These are phyloP conservation scores for Plasmodium malariae DNA, from an alignment of 169 alveolate species.

Conservation along the genomic window DNA sequence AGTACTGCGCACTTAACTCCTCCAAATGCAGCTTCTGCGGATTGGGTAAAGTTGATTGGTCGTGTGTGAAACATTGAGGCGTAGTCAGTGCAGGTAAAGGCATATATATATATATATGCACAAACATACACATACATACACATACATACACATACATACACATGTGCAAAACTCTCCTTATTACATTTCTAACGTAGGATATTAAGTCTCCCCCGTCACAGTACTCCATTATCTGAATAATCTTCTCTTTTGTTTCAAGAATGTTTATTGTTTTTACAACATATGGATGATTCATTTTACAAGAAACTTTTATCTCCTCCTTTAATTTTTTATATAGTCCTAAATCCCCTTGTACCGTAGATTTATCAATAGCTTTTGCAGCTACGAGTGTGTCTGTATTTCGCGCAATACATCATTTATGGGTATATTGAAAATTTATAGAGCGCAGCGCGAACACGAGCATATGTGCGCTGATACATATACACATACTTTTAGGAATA, in stretches of 20 bases:
- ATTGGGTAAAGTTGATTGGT: too few relatives aligned
- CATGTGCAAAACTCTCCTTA: slow-evolving; percentile 17
- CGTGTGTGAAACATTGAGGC: slow-evolving; percentile 82
- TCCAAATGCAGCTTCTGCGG: slow-evolving; percentile 68
- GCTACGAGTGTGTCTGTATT: too few relatives aligned
- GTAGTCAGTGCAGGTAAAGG: slow-evolving; percentile 25
- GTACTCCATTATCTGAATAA: slow-evolving; percentile 90
- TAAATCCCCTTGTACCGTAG: slow-evolving; percentile 80
- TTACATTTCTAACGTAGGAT: slow-evolving; percentile 88
- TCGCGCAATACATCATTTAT: too few relatives aligned
- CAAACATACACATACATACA: not conserved
- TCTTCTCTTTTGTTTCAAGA: slow-evolving; percentile 84
- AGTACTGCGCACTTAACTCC: slow-evolving; percentile 85
- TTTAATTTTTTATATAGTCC: slow-evolving; percentile 78
- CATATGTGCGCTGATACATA: too few relatives aligned
- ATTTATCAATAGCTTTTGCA: slow-evolving; percentile 82
- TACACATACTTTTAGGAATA: too few relatives aligned
- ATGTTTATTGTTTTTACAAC: slow-evolving; percentile 85
- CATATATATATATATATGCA: not conserved
- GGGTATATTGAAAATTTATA: too few relatives aligned
- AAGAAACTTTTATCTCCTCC: slow-evolving; percentile 85
- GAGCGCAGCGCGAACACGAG: too few relatives aligned
- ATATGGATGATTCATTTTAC: slow-evolving; percentile 84
- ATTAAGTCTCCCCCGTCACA: slow-evolving; percentile 94
- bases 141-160: not conserved